phyloP scores from a whole-genome alignment of 805 yeast species.

The Metahyphopichia silvanorum region DNA sequence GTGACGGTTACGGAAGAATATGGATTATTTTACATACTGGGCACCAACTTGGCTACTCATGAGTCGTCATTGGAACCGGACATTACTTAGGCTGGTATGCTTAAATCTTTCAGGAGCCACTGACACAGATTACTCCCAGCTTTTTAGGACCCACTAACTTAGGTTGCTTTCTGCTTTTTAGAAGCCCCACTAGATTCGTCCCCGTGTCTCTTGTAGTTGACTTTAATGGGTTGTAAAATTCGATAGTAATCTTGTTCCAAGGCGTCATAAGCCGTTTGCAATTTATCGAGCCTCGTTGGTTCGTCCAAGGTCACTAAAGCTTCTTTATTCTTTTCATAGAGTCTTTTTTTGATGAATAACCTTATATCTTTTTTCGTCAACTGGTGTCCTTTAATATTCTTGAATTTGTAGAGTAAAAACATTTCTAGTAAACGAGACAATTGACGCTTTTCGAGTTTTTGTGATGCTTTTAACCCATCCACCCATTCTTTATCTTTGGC shows the following conservation, averaged over 20 bases:
- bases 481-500: constrained; percentile 33
- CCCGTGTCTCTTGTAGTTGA: constrained; percentile 14
- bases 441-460: constrained; percentile 75
- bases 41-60: too few relatives aligned
- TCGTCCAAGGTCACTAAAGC: constrained; percentile 64
- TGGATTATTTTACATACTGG: too few relatives aligned
- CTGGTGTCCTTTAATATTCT: constrained; percentile 16
- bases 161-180: background rate
- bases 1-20: too few relatives aligned
- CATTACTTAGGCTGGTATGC: too few relatives aligned
- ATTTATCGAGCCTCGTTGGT: constrained; percentile 62
- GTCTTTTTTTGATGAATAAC: constrained; percentile 65
- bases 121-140: too few relatives aligned
- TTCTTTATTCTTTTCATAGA: constrained; percentile 77
- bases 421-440: constrained; percentile 76
- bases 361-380: constrained; percentile 41
- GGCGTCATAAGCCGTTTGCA: constrained; percentile 70
- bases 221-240: constrained; percentile 38
- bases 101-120: too few relatives aligned
- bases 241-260: constrained; percentile 70
- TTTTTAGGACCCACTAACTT: too few relatives aligned
- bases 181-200: background rate
- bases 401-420: constrained; percentile 48
- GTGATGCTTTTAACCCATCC: constrained; percentile 29
- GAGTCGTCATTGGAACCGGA: too few relatives aligned